phyloP scores from a whole-genome alignment of 805 yeast genomes.

The Naumovozyma dairenensis region DNA sequence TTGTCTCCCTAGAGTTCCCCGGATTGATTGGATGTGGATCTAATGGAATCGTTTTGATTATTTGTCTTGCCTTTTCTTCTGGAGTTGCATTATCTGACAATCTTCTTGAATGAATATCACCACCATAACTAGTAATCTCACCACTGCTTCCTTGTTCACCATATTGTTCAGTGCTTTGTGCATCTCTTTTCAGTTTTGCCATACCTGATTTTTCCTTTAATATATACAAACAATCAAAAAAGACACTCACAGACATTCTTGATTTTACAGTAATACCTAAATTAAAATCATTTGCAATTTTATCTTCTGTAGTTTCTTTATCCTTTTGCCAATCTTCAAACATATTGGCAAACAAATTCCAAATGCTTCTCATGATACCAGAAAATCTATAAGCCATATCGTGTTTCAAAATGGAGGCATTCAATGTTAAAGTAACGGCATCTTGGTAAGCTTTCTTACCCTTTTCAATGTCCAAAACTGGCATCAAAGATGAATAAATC shows the following conservation, averaged over 20 bases:
- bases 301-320: background rate
- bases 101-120: constrained; percentile 17
- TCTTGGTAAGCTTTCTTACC: constrained; percentile 60
- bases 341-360: constrained; percentile 73
- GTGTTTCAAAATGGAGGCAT: constrained; percentile 77
- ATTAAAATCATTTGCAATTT: constrained; percentile 20
- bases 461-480: constrained; percentile 55
- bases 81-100: constrained; percentile 44
- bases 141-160: constrained; percentile 8
- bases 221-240: constrained; percentile 80
- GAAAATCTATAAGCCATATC: constrained; percentile 88
- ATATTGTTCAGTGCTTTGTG: constrained; percentile 29
- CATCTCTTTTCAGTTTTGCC: constrained; percentile 43
- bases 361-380: constrained; percentile 85
- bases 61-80: constrained; percentile 60
- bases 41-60: constrained; percentile 66
- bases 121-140: background rate
- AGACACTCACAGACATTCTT: constrained; percentile 83
- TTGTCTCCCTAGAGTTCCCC: constrained; percentile 17
- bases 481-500: constrained; percentile 59
- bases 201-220: constrained; percentile 80
- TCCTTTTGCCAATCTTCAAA: constrained; percentile 38
- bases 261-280: constrained; percentile 51
- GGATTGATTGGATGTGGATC: constrained; percentile 64
- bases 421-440: constrained; percentile 58